Percentiles rank a stretch among this genome's conserved stretches.
phyloP scores from a whole-genome alignment of 225 moss, liverwort and hornwort species.

The Pleurozium schreberi region DNA sequence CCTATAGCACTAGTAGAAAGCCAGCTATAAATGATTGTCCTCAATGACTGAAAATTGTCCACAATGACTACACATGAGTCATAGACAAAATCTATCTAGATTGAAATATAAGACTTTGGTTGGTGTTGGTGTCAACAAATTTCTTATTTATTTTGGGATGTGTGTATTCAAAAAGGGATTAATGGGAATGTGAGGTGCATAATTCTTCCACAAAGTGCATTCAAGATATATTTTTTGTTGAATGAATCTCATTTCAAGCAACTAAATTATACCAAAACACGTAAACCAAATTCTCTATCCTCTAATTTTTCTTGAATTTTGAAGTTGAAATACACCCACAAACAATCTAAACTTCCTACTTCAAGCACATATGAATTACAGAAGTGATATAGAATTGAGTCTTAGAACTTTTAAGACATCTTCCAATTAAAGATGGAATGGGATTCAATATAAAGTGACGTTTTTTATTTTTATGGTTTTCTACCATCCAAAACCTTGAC shows the following conservation, averaged over 20 bases:
- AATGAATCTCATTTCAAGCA: background rate
- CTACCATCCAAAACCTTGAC: background rate
- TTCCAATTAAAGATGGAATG: background rate
- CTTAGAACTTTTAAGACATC: background rate
- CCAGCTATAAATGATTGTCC: no score
- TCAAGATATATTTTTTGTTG: background rate
- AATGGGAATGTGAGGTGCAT: background rate
- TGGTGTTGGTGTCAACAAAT: rapidly evolving
- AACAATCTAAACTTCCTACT: background rate
- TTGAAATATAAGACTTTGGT: no score
- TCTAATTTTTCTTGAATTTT: background rate
- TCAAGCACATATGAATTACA: no score
- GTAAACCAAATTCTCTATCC: no score
- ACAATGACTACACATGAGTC: no score
- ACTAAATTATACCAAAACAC: background rate
- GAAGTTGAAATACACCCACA: background rate
- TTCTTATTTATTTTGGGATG: no score
- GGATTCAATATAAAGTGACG: background rate
- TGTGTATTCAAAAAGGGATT: background rate
- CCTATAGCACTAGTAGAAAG: no score
- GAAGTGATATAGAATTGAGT: background rate
- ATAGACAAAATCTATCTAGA: no score
- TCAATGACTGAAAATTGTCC: no score
- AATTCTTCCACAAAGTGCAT: background rate
- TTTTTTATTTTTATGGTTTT: no score